A percentile compares a stretch with the other conserved stretches of the same genome.
These are phyloP conservation scores for Notholithocarpus densiflorus DNA, from an alignment of 306 rosid genomes.

Conservation along the genomic window DNA sequence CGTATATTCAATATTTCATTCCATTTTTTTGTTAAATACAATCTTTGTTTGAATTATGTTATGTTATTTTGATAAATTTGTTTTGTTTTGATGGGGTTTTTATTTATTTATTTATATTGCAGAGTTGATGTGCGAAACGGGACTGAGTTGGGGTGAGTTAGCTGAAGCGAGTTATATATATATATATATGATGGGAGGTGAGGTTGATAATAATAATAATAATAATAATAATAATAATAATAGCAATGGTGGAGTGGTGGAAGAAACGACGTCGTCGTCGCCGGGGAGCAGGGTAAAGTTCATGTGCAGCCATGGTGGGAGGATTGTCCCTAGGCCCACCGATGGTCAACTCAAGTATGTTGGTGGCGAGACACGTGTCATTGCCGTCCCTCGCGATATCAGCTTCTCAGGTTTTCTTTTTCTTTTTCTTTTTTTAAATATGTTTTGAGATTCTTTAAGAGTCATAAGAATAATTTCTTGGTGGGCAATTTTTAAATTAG, in stretches of 20 bases:
- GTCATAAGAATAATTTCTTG: too few species aligned
- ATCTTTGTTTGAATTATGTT: background rate
- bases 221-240: background rate
- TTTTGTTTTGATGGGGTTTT: too few species aligned
- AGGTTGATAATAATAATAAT: too few species aligned
- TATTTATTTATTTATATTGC: background rate
- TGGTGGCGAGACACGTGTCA: constrained; percentile 88
- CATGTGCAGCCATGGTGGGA: constrained; percentile 85
- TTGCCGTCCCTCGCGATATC: constrained; percentile 47
- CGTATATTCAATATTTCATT: background rate
- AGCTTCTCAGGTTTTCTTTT: constrained; percentile 43
- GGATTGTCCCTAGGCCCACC: constrained; percentile 63
- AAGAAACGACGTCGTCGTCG: constrained; percentile 23
- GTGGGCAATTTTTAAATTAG: too few species aligned
- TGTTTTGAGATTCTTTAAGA: too few species aligned
- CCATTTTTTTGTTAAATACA: background rate
- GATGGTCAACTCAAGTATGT: constrained; percentile 76
- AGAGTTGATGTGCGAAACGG: background rate
- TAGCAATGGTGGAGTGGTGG: constrained; percentile 11
- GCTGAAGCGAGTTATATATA: too few species aligned
- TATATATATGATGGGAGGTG: constrained; percentile 30
- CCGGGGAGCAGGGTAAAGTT: constrained; percentile 59
- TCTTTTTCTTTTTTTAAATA: too few species aligned
- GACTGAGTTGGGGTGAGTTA: too few species aligned
- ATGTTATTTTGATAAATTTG: background rate